These are phyloP conservation scores for Omphalea diandra DNA, from an alignment of 441 rosid species.

Conservation along the genomic window DNA sequence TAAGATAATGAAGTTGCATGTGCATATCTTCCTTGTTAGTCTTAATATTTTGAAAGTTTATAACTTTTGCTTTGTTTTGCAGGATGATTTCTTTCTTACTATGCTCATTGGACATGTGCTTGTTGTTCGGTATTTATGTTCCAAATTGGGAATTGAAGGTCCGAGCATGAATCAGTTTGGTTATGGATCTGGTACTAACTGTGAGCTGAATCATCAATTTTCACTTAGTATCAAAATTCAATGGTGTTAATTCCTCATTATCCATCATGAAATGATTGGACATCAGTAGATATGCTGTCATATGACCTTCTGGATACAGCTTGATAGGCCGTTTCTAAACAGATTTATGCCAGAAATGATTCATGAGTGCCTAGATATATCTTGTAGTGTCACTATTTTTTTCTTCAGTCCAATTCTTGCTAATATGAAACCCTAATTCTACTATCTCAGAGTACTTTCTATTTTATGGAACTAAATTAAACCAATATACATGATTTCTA, in stretches of 20 bases:
- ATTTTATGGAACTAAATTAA: constrained; percentile 13
- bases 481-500: constrained; percentile 17
- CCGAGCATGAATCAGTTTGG: constrained; percentile 22
- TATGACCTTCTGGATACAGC: no score
- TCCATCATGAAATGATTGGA: not conserved
- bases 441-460: not conserved
- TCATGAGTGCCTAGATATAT: not conserved
- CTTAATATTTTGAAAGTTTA: not conserved
- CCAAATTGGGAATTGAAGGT: constrained; percentile 59
- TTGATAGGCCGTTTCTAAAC: not conserved
- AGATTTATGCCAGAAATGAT: not conserved
- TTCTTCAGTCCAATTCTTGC: constrained; percentile 1
- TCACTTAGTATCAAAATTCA: not conserved
- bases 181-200: constrained; percentile 29
- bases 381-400: not conserved
- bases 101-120: constrained; percentile 41
- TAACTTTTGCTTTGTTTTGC: constrained; percentile 26
- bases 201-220: constrained; percentile 35
- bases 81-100: constrained; percentile 45
- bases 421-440: not conserved
- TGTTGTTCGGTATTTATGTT: constrained; percentile 56
- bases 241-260: not conserved
- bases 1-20: constrained; percentile 5
- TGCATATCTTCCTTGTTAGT: not conserved
- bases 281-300: no score